A percentile compares a stretch with the other conserved stretches of the same genome.
Conservation (phyloP, 441 rosid genomes). For the Gossypium laxum region DNA sequence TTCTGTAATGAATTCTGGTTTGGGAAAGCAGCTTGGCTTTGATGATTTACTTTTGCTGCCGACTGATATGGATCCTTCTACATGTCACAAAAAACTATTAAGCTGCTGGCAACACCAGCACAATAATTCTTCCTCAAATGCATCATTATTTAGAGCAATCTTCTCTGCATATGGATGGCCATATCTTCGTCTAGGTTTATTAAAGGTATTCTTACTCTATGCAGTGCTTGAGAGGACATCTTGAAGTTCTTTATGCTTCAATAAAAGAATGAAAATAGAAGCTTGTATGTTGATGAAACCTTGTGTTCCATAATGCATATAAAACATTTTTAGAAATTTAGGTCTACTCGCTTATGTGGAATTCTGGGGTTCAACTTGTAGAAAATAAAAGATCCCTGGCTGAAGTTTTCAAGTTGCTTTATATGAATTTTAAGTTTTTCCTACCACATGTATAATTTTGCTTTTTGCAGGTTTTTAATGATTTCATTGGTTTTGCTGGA, state of each 20-base stretch:
- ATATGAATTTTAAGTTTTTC: background rate
- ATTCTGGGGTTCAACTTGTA: background rate
- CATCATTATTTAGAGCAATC: constrained; percentile 64
- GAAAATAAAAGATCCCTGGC: background rate
- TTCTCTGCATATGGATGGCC: constrained; percentile 73
- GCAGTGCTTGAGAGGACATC: background rate
- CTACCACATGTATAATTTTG: constrained; percentile 2
- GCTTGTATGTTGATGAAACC: background rate
- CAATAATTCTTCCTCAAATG: constrained; percentile 25
- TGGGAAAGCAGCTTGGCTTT: constrained; percentile 67
- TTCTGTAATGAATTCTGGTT: constrained; percentile 56
- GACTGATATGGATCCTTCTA: constrained; percentile 67
- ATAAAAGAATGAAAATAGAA: background rate
- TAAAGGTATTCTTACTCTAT: constrained; percentile 46
- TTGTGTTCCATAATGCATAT: background rate
- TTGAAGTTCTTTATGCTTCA: background rate
- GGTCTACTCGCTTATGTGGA: background rate
- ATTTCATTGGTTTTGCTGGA: constrained; percentile 70
- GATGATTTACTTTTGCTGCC: constrained; percentile 70
- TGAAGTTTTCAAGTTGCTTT: constrained; percentile 8
- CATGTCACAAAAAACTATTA: constrained; percentile 49
- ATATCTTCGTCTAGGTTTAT: constrained; percentile 61
- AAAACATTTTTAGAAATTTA: background rate
- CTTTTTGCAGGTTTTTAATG: constrained; percentile 61
- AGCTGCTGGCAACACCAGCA: constrained; percentile 59